Conservation (phyloP, 2,329 filamentous ascomycete species). For the Xylariaceae sp. region DNA sequence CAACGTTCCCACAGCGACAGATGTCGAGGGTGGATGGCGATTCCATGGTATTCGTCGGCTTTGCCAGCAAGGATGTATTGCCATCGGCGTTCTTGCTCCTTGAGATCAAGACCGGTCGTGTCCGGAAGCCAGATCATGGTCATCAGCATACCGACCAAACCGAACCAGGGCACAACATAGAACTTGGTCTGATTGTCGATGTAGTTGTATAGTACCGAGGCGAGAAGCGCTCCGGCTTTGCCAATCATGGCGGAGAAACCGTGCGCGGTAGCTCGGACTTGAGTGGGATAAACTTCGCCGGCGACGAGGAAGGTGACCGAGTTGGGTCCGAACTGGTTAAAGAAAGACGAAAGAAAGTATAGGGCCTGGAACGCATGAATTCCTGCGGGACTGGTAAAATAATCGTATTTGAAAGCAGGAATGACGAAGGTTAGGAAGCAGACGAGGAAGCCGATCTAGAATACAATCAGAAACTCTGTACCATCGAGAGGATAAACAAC, state of each 20-base stretch:
- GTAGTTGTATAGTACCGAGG: constrained; percentile 92
- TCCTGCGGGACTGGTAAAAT: constrained; percentile 70
- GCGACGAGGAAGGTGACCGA: constrained; percentile 94
- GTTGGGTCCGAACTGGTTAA: constrained; percentile 99
- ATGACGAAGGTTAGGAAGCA: constrained; percentile 92
- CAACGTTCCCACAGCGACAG: constrained; percentile 85
- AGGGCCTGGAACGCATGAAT: constrained; percentile 94
- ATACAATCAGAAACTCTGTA: background rate
- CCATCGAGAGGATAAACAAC: background rate
- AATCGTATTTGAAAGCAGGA: constrained; percentile 82
- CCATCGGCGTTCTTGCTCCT: constrained; percentile 96
- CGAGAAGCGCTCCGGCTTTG: constrained; percentile 83
- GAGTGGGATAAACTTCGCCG: constrained; percentile 93
- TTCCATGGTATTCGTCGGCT: constrained; percentile 82
- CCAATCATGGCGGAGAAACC: constrained; percentile 90
- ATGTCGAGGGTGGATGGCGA: constrained; percentile 87
- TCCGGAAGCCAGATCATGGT: constrained; percentile 90
- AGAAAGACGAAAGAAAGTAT: constrained; percentile 97
- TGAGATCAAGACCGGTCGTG: constrained; percentile 92
- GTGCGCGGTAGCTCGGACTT: constrained; percentile 89
- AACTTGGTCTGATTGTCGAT: constrained; percentile 83
- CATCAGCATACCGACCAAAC: constrained; percentile 78
- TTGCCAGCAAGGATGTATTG: constrained; percentile 76
- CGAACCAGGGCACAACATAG: constrained; percentile 89
- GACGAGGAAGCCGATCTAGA: constrained; percentile 74